A percentile compares a stretch with the other conserved stretches of the same genome.
Evolutionary conservation across 352 stramenopile genomes (phyloP).

Genomic region (Globisporangium sylvaticum): DNA sequence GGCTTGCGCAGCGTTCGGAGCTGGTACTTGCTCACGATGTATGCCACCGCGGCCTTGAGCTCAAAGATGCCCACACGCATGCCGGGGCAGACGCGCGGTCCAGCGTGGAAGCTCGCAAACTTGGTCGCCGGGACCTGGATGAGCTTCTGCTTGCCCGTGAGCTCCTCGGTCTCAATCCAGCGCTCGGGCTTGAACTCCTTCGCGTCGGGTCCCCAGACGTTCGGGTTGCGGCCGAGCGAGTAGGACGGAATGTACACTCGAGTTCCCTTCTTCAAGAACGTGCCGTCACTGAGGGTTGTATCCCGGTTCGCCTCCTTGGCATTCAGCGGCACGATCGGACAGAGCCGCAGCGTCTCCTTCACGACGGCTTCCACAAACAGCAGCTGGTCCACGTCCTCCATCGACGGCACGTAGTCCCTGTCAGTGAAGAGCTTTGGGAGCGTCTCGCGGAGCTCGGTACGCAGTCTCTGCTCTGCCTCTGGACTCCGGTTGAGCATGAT

Average conservation of each 20-base stretch:
- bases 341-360: constrained; percentile 61
- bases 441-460: constrained; percentile 21
- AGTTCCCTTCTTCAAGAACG: constrained; percentile 42
- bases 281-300: constrained; percentile 54
- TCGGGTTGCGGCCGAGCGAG: constrained; percentile 31
- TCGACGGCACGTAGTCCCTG: constrained; percentile 7
- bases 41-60: constrained; percentile 36
- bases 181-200: constrained; percentile 48
- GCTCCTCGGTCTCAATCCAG: constrained; percentile 42
- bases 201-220: constrained; percentile 51
- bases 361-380: constrained; percentile 60
- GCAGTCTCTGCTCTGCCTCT: constrained; percentile 23
- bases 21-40: constrained; percentile 36
- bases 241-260: constrained; percentile 57
- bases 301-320: constrained; percentile 51
- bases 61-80: constrained; percentile 46
- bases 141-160: constrained; percentile 19
- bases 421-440: constrained; percentile 6
- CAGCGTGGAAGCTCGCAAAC: constrained; percentile 40
- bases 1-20: constrained; percentile 33
- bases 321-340: constrained; percentile 59
- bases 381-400: constrained; percentile 31
- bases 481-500: constrained; percentile 37
- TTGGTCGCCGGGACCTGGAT: constrained; percentile 11
- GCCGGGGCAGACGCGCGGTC: constrained; percentile 41